Conservation (phyloP, 257 asterid species). For the Solanum phureja region DNA sequence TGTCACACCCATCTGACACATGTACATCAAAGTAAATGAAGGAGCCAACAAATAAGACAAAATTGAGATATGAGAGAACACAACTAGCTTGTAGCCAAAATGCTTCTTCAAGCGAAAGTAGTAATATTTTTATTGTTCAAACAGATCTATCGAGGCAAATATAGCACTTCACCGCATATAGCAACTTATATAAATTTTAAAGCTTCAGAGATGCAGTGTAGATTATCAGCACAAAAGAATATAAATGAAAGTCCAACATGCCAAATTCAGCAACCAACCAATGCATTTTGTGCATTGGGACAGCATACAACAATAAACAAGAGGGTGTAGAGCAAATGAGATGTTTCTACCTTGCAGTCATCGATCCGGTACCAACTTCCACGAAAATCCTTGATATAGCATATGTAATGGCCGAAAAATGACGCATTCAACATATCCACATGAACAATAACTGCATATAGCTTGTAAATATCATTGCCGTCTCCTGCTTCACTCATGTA, state of each 20-base stretch:
- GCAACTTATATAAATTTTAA: not conserved
- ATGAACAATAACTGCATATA: conserved; percentile 94
- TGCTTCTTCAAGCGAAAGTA: not conserved
- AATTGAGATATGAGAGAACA: not conserved
- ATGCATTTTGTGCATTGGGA: not conserved
- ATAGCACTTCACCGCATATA: not conserved
- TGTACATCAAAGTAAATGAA: not conserved
- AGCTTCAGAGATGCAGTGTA: not conserved
- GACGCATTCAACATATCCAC: conserved; percentile 98
- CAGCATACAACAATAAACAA: not conserved
- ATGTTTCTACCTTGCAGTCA: conserved; percentile 68
- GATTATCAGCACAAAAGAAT: not conserved
- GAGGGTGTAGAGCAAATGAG: not conserved
- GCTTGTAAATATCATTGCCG: conserved; percentile 59
- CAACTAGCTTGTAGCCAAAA: not conserved
- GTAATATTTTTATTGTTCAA: not conserved
- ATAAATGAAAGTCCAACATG: not conserved
- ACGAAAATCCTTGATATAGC: conserved; percentile 71
- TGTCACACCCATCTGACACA: not conserved
- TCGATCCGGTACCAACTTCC: conserved; percentile 91
- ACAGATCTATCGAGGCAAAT: not conserved
- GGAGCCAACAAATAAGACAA: not conserved
- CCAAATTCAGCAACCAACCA: not conserved
- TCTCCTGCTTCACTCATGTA: conserved; percentile 71
- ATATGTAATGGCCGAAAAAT: conserved; percentile 91